Evolutionary conservation across 2,329 filamentous ascomycete species (phyloP).

Genomic region (Colletotrichum siamense): DNA sequence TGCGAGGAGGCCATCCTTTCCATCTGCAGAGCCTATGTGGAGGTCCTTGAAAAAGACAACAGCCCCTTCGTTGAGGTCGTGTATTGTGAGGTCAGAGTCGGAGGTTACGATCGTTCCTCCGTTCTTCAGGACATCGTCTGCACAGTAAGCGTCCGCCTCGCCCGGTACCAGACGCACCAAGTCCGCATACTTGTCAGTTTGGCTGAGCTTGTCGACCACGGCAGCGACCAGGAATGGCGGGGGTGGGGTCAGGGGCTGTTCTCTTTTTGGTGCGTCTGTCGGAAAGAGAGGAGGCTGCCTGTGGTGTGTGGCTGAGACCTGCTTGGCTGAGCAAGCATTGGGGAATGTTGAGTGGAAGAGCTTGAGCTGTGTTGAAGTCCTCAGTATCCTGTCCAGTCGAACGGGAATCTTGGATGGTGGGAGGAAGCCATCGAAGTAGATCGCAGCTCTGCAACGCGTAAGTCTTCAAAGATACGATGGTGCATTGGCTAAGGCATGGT

Average conservation of each 20-base stretch:
- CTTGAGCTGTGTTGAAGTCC: conserved; percentile 60
- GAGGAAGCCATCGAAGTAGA: conserved; percentile 88
- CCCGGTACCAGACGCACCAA: conserved; percentile 71
- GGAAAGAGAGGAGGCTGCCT: conserved; percentile 28
- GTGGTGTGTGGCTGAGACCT: conserved; percentile 15
- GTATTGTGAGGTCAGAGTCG: conserved; percentile 86
- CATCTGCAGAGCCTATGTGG: conserved; percentile 33
- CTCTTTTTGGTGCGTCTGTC: conserved; percentile 28
- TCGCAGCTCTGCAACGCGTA: conserved; percentile 56
- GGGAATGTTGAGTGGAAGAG: conserved; percentile 44
- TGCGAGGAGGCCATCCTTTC: conserved; percentile 15
- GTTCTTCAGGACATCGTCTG: conserved; percentile 60
- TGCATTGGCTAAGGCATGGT: conserved; percentile 24
- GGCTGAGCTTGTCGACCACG: conserved; percentile 72
- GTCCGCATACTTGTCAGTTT: conserved; percentile 43
- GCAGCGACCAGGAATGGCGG: conserved; percentile 78
- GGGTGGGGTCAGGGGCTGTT: conserved; percentile 51
- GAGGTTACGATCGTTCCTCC: conserved; percentile 72
- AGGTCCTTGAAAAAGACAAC: conserved; percentile 76
- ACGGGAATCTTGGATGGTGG: conserved; percentile 69
- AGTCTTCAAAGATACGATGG: not conserved
- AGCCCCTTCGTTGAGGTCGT: conserved; percentile 69
- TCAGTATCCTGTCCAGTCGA: conserved; percentile 65
- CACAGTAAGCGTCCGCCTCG: conserved; percentile 86
- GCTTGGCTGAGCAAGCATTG: conserved; percentile 29